Conservation (phyloP, 768 basidiomycete species). For the Pisolithus albus region DNA sequence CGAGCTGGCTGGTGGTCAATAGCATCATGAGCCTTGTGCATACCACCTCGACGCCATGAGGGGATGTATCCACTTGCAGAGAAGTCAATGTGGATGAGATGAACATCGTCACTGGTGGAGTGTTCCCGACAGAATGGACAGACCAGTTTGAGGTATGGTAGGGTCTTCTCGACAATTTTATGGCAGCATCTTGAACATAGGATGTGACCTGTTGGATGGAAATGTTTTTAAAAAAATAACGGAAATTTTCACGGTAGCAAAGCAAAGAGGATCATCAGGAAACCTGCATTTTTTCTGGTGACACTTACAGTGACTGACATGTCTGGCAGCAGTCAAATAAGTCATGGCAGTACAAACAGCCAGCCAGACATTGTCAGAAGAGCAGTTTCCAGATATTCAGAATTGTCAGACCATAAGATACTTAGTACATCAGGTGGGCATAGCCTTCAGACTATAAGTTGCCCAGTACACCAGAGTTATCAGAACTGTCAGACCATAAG, state of each 20-base stretch:
- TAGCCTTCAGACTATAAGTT: no score
- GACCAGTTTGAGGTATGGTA: constrained; percentile 58
- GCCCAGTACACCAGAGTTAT: no score
- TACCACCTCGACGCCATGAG: constrained; percentile 47
- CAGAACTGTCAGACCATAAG: no score
- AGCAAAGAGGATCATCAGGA: no score
- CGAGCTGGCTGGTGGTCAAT: constrained; percentile 36
- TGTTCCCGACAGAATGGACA: constrained; percentile 83
- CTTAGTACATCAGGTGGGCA: no score
- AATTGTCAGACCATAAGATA: no score
- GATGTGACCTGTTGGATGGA: constrained; percentile 55
- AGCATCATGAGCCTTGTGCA: constrained; percentile 42
- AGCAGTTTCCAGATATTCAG: no score
- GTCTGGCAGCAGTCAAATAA: no score
- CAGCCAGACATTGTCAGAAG: no score
- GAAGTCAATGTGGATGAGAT: constrained; percentile 77
- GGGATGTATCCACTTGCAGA: constrained; percentile 62
- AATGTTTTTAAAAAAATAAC: background rate
- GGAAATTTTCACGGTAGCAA: constrained; percentile 17
- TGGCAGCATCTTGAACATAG: constrained; percentile 72
- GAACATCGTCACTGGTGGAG: constrained; percentile 59
- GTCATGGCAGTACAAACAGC: no score
- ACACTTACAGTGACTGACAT: no score
- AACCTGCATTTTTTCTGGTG: no score
- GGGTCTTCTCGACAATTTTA: constrained; percentile 76